A percentile compares a stretch with the other conserved stretches of the same genome.
These are phyloP conservation scores for Linum tenue DNA, from an alignment of 345 rosid genomes.

Conservation along the genomic window DNA sequence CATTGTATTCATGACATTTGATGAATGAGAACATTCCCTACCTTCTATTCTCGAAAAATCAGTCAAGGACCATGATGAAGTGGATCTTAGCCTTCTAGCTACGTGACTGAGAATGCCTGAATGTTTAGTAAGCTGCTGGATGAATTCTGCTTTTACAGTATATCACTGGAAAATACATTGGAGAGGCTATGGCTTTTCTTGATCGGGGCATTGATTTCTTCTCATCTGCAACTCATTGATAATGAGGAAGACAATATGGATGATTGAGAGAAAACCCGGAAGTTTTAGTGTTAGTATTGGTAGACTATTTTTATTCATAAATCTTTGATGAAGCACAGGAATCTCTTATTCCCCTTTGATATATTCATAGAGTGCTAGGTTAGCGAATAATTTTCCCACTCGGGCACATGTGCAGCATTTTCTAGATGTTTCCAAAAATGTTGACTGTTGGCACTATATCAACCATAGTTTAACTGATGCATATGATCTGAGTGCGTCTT, in stretches of 20 bases:
- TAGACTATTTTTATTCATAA: not conserved
- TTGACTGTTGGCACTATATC: not conserved
- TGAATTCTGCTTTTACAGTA: not conserved
- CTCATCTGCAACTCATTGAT: not conserved
- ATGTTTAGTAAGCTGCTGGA: not conserved
- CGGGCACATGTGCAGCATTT: not conserved
- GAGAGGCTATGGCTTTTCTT: not conserved
- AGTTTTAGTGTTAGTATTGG: not conserved
- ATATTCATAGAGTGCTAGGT: not conserved
- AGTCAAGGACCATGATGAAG: no score
- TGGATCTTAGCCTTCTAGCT: no score
- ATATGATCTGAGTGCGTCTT: no score
- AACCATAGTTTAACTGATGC: not conserved
- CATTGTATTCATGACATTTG: not conserved
- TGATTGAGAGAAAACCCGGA: not conserved
- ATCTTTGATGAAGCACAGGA: not conserved
- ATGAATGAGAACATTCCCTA: no score
- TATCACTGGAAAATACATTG: not conserved
- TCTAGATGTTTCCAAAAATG: conserved; percentile 6
- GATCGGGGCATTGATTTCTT: not conserved
- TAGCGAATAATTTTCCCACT: not conserved
- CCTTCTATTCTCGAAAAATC: no score
- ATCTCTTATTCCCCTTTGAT: not conserved
- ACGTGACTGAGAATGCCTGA: not conserved
- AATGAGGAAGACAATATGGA: not conserved